Conservation (phyloP, 1,139 yeast genomes). For the Pichia sp. region DNA sequence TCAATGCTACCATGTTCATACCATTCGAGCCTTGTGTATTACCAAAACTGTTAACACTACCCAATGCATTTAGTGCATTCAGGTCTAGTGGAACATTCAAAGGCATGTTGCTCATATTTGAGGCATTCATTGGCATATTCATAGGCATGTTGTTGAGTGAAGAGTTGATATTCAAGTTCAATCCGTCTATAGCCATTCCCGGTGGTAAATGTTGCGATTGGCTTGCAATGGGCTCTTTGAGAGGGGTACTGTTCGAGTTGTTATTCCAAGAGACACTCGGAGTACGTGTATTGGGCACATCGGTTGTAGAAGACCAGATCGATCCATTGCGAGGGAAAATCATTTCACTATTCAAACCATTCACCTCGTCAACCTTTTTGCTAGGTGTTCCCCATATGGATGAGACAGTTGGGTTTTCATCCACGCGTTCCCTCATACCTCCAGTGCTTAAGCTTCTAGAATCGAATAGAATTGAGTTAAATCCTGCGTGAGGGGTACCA, state of each 20-base stretch:
- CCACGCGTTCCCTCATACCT: not conserved
- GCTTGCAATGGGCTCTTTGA: no score
- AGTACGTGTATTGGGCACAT: not conserved
- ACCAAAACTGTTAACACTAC: not conserved
- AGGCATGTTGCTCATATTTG: not conserved
- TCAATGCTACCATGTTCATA: not conserved
- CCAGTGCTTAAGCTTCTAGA: slow-evolving; percentile 1
- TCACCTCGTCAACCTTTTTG: not conserved
- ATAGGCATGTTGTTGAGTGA: no score
- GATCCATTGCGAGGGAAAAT: slow-evolving; percentile 6
- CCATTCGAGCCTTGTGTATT: not conserved
- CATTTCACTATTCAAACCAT: not conserved
- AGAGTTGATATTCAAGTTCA: no score
- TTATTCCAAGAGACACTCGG: slow-evolving; percentile 4
- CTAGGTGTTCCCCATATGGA: slow-evolving; percentile 9
- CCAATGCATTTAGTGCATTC: no score
- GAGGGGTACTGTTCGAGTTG: no score
- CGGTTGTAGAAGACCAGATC: slow-evolving; percentile 10
- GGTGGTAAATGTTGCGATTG: no score
- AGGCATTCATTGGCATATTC: no score
- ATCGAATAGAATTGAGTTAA: slow-evolving; percentile 4
- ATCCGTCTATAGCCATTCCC: no score
- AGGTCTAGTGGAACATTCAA: not conserved
- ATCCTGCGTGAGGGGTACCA: not conserved
- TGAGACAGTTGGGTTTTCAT: not conserved